Evolutionary conservation across 495 filamentous ascomycete species (phyloP), one percentile per base, ranked within the genome.

Genomic region (Penicillium angulare): DNA sequence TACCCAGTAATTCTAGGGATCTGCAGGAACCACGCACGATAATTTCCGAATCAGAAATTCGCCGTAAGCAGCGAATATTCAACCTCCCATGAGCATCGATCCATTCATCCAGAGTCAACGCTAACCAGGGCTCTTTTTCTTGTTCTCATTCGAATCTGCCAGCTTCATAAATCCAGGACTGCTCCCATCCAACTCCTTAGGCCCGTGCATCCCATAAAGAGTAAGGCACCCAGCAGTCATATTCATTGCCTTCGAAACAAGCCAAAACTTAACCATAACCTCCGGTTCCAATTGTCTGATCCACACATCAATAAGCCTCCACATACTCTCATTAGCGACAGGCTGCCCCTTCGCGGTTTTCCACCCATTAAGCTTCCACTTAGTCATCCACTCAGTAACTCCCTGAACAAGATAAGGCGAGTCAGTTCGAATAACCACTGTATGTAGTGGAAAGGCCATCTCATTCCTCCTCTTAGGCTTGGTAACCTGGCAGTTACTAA

Each of bases 351-450:
- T 52, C 27, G 36, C 35, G 22, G 36, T 56, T 35, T 56, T 65
- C 53, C 55, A 80, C 22, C 59, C 67, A 23, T 72, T 74, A 17
- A 41, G 20, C 39, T 69, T 40, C 78, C 77, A 80, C 3, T 39
- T 62, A 29, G 49, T 58, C 0, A 64, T 48, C 66, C 69, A 75
- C 13, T 64, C 56, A 3, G 75, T 78, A 4, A 65, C 52, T 3
- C 73, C 69, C 21, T 65, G 51, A 5, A 67, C 63, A 0, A 75
- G 59, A 47, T 79, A 79, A 21, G 66, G 64, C 2, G 72, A 79
- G 51, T 79, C 71, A 2, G 75, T 73, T 15, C 73, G 77, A 31
- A 81, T 65, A 7, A 76, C 64, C 0, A 80, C 26, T 0, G 57
- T 68, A 9, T 51, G 34, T 12, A 64, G 31, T 7, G 43, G 55